phyloP scores from a whole-genome alignment of 2,329 filamentous ascomycete species.

The Colletotrichum sp. region DNA sequence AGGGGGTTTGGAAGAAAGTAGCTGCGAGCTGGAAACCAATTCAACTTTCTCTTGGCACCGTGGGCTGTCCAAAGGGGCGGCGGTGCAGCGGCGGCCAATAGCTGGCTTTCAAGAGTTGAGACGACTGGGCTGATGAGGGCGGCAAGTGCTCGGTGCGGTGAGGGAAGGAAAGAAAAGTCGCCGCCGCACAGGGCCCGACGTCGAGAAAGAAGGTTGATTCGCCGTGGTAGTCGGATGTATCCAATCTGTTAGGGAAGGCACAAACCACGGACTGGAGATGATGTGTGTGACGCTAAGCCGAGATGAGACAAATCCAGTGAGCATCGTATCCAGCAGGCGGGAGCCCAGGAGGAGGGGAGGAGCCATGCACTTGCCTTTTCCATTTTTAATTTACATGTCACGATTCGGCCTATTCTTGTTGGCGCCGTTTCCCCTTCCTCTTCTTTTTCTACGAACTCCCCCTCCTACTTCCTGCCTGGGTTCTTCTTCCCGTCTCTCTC shows the following conservation, averaged over 20 bases:
- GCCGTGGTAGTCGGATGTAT: neutral
- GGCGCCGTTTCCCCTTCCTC: neutral
- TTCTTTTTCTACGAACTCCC: neutral
- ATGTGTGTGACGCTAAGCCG: conserved; percentile 21
- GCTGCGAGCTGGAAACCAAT: conserved; percentile 11
- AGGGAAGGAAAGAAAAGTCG: neutral
- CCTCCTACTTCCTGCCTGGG: neutral
- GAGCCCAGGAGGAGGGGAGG: neutral
- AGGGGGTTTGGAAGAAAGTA: neutral
- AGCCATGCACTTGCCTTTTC: conserved; percentile 9
- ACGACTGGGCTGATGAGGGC: neutral
- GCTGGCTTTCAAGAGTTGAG: neutral
- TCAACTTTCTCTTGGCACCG: neutral
- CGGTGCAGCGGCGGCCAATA: neutral
- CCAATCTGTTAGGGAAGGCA: neutral
- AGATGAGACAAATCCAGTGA: conserved; percentile 16
- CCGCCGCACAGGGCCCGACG: neutral
- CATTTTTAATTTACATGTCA: conserved; percentile 22
- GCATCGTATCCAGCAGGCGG: conserved; percentile 20
- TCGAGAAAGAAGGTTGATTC: neutral
- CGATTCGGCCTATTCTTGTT: conserved; percentile 4
- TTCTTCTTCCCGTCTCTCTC: neutral
- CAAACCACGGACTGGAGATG: neutral
- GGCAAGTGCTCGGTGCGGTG: neutral
- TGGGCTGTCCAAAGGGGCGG: neutral